Percentiles rank a stretch among this genome's conserved stretches.
phyloP scores from a whole-genome alignment of 2,329 filamentous ascomycete species.

The Eutypella sp. region DNA sequence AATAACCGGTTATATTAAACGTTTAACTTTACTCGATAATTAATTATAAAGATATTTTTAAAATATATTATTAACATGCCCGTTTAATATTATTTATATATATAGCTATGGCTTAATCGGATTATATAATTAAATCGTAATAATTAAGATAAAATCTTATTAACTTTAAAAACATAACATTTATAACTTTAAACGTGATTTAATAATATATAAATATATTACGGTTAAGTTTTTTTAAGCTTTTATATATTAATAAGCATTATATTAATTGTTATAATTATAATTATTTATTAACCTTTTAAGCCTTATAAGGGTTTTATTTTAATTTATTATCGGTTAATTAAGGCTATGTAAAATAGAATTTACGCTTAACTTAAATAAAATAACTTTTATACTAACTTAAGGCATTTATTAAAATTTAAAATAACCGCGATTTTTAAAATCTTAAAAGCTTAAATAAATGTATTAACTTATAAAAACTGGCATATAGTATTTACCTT shows the following conservation, averaged over 20 bases:
- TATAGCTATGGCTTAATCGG: slow-evolving; percentile 2
- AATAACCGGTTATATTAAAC: too few species aligned
- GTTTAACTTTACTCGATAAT: slow-evolving; percentile 2
- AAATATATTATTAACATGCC: slow-evolving; percentile 6
- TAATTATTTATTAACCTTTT: too few species aligned
- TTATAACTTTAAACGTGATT: slow-evolving; percentile 3
- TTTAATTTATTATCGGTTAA: neutral
- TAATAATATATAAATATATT: slow-evolving; percentile 6
- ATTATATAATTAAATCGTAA: slow-evolving; percentile 4
- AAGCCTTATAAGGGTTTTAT: neutral
- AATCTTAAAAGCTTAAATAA: too few species aligned
- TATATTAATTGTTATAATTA: neutral
- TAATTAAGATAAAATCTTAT: slow-evolving; percentile 4
- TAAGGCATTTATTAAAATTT: too few species aligned
- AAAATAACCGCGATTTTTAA: too few species aligned
- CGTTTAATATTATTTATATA: slow-evolving; percentile 6
- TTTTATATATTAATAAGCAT: slow-evolving; percentile 5
- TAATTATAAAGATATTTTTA: slow-evolving; percentile 5
- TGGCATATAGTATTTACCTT: neutral
- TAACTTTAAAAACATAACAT: slow-evolving; percentile 6
- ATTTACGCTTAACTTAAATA: too few species aligned
- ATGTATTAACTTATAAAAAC: neutral
- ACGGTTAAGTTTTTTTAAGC: slow-evolving; percentile 4
- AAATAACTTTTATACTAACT: too few species aligned
- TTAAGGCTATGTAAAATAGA: too few species aligned